Conservation (phyloP, 2,329 filamentous ascomycete genomes). For the Hymenoscyphus fructigenus region DNA sequence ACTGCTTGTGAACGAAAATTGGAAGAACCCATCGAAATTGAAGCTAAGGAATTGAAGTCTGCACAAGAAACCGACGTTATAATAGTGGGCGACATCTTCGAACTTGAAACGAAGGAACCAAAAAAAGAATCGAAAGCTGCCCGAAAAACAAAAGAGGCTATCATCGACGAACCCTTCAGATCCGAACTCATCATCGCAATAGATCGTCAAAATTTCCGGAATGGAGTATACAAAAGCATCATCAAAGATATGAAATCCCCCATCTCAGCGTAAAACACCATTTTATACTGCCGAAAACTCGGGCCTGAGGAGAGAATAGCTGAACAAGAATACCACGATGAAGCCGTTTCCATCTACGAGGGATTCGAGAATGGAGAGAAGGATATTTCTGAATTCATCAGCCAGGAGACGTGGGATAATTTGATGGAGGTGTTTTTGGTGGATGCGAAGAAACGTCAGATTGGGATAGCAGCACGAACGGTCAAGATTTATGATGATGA, state of each 20-base stretch:
- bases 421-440: neutral
- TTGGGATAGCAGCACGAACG: neutral
- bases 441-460: neutral
- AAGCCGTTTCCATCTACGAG: neutral
- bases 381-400: neutral
- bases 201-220: neutral
- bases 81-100: neutral
- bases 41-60: neutral
- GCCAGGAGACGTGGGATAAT: neutral
- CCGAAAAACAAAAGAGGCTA: neutral
- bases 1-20: no score
- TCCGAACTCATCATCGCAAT: neutral
- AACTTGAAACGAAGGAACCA: neutral
- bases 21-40: no score
- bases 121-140: neutral
- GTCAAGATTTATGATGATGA: neutral
- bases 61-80: no score
- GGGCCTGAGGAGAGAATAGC: neutral
- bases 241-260: neutral
- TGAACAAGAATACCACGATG: neutral
- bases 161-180: neutral
- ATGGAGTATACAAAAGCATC: neutral
- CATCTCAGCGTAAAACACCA: neutral
- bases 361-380: neutral
- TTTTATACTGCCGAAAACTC: neutral